A percentile compares a stretch with the other conserved stretches of the same genome.
Conservation (phyloP, 169 alveolate genomes). For the Eimeria praecox region DNA sequence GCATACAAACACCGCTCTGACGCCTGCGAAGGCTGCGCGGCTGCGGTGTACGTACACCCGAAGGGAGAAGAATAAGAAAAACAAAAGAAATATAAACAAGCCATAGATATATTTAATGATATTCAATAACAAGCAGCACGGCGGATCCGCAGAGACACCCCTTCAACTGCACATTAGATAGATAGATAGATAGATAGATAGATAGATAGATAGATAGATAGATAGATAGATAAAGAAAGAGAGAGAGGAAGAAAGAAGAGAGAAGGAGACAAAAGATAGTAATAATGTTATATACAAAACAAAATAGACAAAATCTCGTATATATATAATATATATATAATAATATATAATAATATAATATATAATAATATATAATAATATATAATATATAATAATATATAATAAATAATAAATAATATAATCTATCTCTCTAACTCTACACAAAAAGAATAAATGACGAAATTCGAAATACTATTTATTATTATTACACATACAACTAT, state of each 20-base stretch:
- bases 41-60: slow-evolving; percentile 5
- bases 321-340: background rate
- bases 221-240: background rate
- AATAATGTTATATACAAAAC: no score
- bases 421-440: no score
- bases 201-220: background rate
- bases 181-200: background rate
- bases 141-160: background rate
- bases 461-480: background rate
- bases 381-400: no score
- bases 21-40: no score
- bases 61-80: background rate
- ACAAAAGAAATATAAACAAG: background rate
- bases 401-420: background rate
- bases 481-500: no score
- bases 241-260: background rate
- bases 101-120: background rate
- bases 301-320: no score
- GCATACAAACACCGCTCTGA: no score
- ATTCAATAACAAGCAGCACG: background rate
- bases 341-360: background rate
- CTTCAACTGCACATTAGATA: no score
- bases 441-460: background rate
- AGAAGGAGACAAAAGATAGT: background rate
- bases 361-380: background rate